Evolutionary conservation across 495 filamentous ascomycete species (phyloP), one percentile per base, ranked within the genome.

Genomic region (Daldinia grandis): DNA sequence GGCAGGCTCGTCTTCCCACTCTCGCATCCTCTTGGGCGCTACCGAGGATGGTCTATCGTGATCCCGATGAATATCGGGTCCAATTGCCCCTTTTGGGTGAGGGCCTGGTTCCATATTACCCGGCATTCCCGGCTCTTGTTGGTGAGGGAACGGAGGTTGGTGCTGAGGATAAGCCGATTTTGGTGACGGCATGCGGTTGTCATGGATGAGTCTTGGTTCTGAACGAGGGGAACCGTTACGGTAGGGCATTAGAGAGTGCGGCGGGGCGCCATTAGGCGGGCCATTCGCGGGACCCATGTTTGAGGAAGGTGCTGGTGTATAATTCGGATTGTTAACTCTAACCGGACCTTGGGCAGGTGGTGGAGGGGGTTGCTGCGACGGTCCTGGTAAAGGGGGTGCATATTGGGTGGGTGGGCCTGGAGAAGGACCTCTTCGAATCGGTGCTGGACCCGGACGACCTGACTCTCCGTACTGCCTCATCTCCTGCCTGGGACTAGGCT

Each of bases 1-100:
- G 1, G 85, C 84, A 28, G 86, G 78, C 19, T 97, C 94, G 61
- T 94, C 92, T 60, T 97, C 95, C 92, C 95, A 96, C 73, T 98
- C 95, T 40, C 93, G 88, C 70, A 86, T 83, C 64, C 95, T 87
- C 85, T 99, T 99, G 62, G 93, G 88, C 0, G 90, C 91, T 42
- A 90, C 91, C 7, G 89, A 85, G 21, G 92, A 87, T 38, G 95
- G 91, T 49, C 95, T 88, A 47, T 97, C 93, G 53, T 94, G 87
- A 51, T 97, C 93, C 66, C 92, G 89, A 57, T 83, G 83, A 47
- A 79, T 73, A 12, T 79, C 76, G 53, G 90, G 92, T 35, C 70
- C 68, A 17, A 77, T 66, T 5, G 49, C 4, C 27, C 64, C 71
- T 68, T 77, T 77, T 58, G 64, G 75, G 70, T 73, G 92, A 25